Conservation (phyloP, 768 basidiomycete genomes). For the Butyriboletus loyo region DNA sequence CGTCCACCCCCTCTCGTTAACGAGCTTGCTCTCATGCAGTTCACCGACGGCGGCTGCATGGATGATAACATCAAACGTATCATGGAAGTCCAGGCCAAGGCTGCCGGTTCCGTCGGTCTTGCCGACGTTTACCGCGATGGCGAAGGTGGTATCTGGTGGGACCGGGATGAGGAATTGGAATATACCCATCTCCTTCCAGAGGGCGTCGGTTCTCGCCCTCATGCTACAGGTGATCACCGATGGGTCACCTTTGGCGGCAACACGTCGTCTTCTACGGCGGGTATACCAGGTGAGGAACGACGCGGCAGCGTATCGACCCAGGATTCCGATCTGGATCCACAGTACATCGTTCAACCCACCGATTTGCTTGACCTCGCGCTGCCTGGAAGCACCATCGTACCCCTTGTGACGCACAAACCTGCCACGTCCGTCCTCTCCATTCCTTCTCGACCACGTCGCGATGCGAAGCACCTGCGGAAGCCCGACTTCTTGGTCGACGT, state of each 20-base stretch:
- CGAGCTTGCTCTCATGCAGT: slow-evolving; percentile 69
- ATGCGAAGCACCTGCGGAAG: slow-evolving; percentile 37
- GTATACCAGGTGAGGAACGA: slow-evolving; percentile 30
- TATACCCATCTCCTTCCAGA: slow-evolving; percentile 57
- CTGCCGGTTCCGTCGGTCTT: slow-evolving; percentile 35
- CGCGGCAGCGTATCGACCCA: slow-evolving; percentile 48
- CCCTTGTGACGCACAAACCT: slow-evolving; percentile 30
- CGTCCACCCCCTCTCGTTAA: slow-evolving; percentile 52
- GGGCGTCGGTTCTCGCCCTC: slow-evolving; percentile 26
- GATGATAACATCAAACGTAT: slow-evolving; percentile 52
- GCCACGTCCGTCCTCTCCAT: slow-evolving; percentile 36
- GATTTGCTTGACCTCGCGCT: slow-evolving; percentile 28
- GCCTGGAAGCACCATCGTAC: slow-evolving; percentile 28
- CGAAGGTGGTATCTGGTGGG: slow-evolving; percentile 65
- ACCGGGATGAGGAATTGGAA: slow-evolving; percentile 70
- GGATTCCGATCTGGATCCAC: slow-evolving; percentile 53
- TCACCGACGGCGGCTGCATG: slow-evolving; percentile 59
- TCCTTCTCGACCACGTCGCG: slow-evolving; percentile 33
- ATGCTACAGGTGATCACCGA: slow-evolving; percentile 31
- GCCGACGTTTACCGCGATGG: slow-evolving; percentile 59
- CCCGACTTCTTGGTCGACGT: slow-evolving; percentile 35
- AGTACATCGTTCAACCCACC: slow-evolving; percentile 43
- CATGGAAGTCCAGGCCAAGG: slow-evolving; percentile 55
- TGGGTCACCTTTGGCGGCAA: slow-evolving; percentile 44
- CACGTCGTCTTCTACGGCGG: slow-evolving; percentile 10